A percentile compares a stretch with the other conserved stretches of the same genome.
These are phyloP conservation scores for Mycosphaerelloides madeirae DNA, from an alignment of 2,329 filamentous ascomycete genomes.

Conservation along the genomic window DNA sequence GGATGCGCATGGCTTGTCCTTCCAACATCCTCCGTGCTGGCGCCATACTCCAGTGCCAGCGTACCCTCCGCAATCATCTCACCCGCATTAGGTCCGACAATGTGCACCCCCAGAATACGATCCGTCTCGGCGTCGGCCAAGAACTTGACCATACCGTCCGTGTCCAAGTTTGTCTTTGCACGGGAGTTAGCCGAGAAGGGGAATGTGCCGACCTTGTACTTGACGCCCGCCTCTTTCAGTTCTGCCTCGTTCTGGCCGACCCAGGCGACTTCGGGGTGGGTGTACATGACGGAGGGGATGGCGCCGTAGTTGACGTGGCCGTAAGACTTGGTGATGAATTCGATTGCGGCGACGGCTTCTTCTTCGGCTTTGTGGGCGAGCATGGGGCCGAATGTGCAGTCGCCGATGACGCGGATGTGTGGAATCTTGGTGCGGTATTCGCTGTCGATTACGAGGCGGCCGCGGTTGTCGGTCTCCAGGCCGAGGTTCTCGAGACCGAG, in stretches of 20 bases:
- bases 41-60: slow-evolving; percentile 92
- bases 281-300: slow-evolving; percentile 99
- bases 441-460: slow-evolving; percentile 93
- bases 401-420: slow-evolving; percentile 94
- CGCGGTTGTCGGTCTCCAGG: slow-evolving; percentile 85
- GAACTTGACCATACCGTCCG: slow-evolving; percentile 95
- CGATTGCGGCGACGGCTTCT: slow-evolving; percentile 88
- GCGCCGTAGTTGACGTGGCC: slow-evolving; percentile 98
- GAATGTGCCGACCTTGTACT: slow-evolving; percentile 91
- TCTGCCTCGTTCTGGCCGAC: slow-evolving; percentile 97
- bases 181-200: slow-evolving; percentile 97
- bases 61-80: slow-evolving; percentile 99
- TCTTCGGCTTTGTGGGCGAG: slow-evolving; percentile 99
- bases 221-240: slow-evolving; percentile 80
- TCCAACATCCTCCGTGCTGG: slow-evolving; percentile 88
- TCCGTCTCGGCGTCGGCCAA: slow-evolving; percentile 94
- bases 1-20: slow-evolving; percentile 96
- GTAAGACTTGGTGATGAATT: slow-evolving; percentile 97
- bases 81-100: slow-evolving; percentile 90
- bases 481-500: slow-evolving; percentile 92
- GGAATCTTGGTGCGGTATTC: slow-evolving; percentile 98
- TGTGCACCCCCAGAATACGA: slow-evolving; percentile 90
- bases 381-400: slow-evolving; percentile 92
- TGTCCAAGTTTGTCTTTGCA: slow-evolving; percentile 97
- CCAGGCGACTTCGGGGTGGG: slow-evolving; percentile 96